A percentile compares a stretch with the other conserved stretches of the same genome.
These are phyloP conservation scores for Rhodamnia argentea DNA, from an alignment of 345 rosid species.

Conservation along the genomic window DNA sequence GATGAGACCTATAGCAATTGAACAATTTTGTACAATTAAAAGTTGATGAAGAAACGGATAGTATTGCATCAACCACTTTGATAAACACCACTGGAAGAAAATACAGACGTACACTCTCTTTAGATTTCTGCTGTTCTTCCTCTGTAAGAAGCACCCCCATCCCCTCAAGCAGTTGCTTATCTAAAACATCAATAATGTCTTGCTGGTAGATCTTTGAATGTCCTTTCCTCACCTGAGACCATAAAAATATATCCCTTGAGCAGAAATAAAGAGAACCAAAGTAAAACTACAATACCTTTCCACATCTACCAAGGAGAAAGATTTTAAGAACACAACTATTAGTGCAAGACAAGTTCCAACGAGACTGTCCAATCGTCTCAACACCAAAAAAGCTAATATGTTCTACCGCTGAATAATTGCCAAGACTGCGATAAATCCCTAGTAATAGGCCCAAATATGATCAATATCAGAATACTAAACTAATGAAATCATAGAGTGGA, in stretches of 20 bases:
- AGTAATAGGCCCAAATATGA: not conserved
- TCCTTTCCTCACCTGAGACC: constrained; percentile 77
- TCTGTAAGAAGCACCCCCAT: constrained; percentile 96
- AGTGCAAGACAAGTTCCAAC: not conserved
- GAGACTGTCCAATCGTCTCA: not conserved
- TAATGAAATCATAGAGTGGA: not conserved
- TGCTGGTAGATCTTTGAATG: constrained; percentile 72
- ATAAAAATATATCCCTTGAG: not conserved
- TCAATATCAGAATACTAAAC: not conserved
- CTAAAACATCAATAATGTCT: constrained; percentile 84
- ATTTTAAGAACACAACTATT: not conserved
- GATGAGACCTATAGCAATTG: constrained; percentile 46
- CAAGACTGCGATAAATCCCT: not conserved
- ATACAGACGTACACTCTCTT: constrained; percentile 59
- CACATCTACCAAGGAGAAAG: not conserved
- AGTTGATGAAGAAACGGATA: not conserved
- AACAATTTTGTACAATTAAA: not conserved
- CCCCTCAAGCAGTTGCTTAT: constrained; percentile 95
- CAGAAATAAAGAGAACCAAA: not conserved
- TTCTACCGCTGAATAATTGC: not conserved
- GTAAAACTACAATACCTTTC: not conserved
- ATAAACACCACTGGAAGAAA: not conserved
- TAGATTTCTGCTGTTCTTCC: constrained; percentile 90
- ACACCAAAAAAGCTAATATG: not conserved
- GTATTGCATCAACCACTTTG: not conserved